Conservation (phyloP, 192 early-diverging fungal species). For the Gaertneriomyces semiglobifer region DNA sequence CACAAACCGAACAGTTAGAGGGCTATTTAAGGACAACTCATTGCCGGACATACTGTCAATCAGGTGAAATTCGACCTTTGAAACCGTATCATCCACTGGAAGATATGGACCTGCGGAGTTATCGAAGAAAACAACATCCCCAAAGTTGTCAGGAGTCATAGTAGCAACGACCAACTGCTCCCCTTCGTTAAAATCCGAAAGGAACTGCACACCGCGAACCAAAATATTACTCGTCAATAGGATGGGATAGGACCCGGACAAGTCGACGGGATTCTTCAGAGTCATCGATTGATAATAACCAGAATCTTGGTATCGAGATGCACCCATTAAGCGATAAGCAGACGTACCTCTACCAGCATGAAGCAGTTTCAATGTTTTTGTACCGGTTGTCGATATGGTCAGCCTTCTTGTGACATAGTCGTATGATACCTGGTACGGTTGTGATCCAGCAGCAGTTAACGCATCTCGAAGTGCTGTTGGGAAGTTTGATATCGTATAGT, state of each 20-base stretch:
- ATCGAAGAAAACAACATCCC: conserved; percentile 17
- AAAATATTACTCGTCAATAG: conserved; percentile 7
- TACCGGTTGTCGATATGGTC: neutral
- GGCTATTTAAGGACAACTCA: neutral
- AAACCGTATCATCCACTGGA: neutral
- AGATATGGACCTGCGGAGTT: neutral
- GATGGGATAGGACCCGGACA: conserved; percentile 14
- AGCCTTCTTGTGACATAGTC: neutral
- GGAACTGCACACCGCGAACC: conserved; percentile 4
- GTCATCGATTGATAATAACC: conserved; percentile 1
- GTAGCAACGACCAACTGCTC: neutral
- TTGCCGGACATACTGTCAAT: neutral
- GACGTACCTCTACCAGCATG: conserved; percentile 7
- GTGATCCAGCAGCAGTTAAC: conserved; percentile 1
- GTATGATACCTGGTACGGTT: neutral
- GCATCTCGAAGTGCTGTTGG: neutral
- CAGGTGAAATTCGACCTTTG: neutral
- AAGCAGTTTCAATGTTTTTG: conserved; percentile 19
- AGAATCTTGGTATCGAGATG: neutral
- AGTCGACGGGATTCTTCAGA: conserved; percentile 12
- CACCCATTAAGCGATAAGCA: conserved; percentile 13
- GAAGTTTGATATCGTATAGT: conserved; percentile 9
- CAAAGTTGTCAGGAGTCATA: conserved; percentile 15
- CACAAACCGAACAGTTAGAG: neutral
- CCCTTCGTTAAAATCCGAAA: conserved; percentile 7